Percentiles rank a stretch among this genome's conserved stretches.
Conservation (phyloP, 148 eudicot genomes). For the Vaccinium vitisidaea region DNA sequence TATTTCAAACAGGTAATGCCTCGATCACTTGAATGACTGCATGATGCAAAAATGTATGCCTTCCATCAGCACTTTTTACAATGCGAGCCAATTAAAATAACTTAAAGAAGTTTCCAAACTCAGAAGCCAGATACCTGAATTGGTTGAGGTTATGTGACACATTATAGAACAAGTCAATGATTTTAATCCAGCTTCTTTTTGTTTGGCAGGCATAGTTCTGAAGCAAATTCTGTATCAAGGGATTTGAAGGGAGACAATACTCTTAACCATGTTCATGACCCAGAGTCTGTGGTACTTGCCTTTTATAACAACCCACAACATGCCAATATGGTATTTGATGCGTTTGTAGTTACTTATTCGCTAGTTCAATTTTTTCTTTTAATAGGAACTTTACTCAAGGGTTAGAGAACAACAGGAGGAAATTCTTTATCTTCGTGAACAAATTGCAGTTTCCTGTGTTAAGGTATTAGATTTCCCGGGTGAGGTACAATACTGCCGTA, state of each 20-base stretch:
- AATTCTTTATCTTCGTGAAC: constrained; percentile 49
- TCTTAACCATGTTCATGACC: constrained; percentile 34
- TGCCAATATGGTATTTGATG: not conserved
- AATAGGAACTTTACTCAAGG: constrained; percentile 61
- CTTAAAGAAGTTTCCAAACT: not conserved
- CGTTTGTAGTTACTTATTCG: constrained; percentile 6
- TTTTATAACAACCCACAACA: not conserved
- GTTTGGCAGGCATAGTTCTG: constrained; percentile 33
- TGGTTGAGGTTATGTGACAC: not conserved
- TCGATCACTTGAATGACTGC: not conserved
- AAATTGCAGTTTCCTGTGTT: constrained; percentile 66
- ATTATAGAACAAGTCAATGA: not conserved
- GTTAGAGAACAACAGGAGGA: constrained; percentile 61
- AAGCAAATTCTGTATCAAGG: constrained; percentile 43
- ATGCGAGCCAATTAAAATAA: not conserved
- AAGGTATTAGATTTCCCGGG: constrained; percentile 41
- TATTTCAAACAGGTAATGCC: constrained; percentile 24
- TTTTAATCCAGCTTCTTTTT: constrained; percentile 12
- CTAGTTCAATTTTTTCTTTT: constrained; percentile 19
- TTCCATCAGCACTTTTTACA: not conserved
- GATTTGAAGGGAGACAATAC: constrained; percentile 38
- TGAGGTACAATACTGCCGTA: not conserved
- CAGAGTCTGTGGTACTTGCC: constrained; percentile 49
- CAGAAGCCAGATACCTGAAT: not conserved
- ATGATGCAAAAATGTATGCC: not conserved